These are phyloP conservation scores for Linnemannia zychae DNA, from an alignment of 192 early-diverging fungal genomes.

Conservation along the genomic window DNA sequence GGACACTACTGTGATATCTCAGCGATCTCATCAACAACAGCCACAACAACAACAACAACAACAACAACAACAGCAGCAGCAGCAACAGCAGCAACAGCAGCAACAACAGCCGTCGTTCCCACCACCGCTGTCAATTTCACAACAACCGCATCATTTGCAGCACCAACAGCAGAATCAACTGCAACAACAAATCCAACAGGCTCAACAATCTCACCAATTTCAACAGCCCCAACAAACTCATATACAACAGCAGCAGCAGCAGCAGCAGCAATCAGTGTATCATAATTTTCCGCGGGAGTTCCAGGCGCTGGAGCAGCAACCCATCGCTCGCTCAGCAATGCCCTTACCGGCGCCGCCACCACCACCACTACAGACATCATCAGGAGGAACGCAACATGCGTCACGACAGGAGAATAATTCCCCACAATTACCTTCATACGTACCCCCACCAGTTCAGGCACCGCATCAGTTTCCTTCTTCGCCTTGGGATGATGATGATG, in stretches of 20 bases:
- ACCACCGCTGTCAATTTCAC: background rate
- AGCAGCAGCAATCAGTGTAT: background rate
- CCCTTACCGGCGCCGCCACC: background rate
- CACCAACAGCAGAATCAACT: background rate
- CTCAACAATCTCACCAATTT: background rate
- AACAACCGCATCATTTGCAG: background rate
- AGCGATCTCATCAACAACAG: background rate
- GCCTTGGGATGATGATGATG: slow-evolving; percentile 3
- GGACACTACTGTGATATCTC: background rate
- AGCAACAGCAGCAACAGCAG: background rate
- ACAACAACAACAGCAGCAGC: background rate
- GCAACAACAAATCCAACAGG: background rate
- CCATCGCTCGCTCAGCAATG: background rate
- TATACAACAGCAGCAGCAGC: background rate
- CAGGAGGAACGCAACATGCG: background rate
- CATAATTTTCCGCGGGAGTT: background rate
- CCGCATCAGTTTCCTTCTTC: background rate
- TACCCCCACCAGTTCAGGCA: background rate
- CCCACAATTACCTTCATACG: background rate
- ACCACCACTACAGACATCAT: background rate
- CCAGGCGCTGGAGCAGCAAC: background rate
- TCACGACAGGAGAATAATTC: background rate
- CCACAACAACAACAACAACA: background rate
- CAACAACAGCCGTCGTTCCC: background rate
- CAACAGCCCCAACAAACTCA: background rate